A percentile compares a stretch with the other conserved stretches of the same genome.
Evolutionary conservation across 2,329 filamentous ascomycete genomes (phyloP).

Genomic region (Neoscytalidium dimidiatum): DNA sequence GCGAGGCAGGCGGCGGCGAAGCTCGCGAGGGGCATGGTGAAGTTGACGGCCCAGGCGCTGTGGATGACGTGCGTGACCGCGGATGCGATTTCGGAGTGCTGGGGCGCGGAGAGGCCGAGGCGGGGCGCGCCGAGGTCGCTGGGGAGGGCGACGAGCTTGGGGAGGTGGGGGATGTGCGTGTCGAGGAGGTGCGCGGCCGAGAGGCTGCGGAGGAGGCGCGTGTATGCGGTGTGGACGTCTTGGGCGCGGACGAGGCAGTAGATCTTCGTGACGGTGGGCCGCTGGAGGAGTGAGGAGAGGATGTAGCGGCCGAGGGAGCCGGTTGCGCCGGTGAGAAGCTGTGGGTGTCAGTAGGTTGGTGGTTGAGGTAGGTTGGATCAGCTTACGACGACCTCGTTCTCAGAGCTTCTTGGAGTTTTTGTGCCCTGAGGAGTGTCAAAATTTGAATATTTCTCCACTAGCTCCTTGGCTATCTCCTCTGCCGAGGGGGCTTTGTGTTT

Average conservation of each 20-base stretch:
- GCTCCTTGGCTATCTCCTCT: background rate
- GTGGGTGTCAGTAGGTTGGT: background rate
- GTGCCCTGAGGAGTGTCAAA: background rate
- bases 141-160: conserved; percentile 40
- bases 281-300: conserved; percentile 39
- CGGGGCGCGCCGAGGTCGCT: conserved; percentile 42
- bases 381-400: background rate
- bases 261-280: conserved; percentile 38
- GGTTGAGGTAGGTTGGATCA: background rate
- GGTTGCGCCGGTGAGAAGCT: conserved; percentile 64
- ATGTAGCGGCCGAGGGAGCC: conserved; percentile 66
- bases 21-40: conserved; percentile 54
- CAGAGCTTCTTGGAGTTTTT: background rate
- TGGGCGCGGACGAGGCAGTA: conserved; percentile 56
- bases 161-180: conserved; percentile 23
- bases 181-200: conserved; percentile 39
- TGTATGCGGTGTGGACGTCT: conserved; percentile 33
- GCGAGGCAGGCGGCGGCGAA: conserved; percentile 52
- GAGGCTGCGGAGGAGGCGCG: conserved; percentile 40
- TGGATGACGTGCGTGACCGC: conserved; percentile 50
- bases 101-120: conserved; percentile 42
- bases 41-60: conserved; percentile 59
- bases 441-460: background rate
- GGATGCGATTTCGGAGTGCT: conserved; percentile 22
- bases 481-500: background rate